Conservation (phyloP, 169 alveolate genomes). For the Plasmodium blacklocki region DNA sequence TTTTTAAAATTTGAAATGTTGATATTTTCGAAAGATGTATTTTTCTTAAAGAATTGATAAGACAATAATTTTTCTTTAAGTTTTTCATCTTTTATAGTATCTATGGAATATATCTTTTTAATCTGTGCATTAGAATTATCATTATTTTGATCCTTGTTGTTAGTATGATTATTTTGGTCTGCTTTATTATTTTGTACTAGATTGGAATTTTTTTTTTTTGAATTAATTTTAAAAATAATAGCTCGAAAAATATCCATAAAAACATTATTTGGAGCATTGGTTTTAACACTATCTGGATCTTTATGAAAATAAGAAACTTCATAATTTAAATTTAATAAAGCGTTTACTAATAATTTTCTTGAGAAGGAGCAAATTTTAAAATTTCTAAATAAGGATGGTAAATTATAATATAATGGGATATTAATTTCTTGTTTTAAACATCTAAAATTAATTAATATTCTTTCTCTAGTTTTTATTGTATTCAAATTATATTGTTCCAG, state of each 20-base stretch:
- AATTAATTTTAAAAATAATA: conserved; percentile 66
- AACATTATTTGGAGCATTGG: conserved; percentile 90
- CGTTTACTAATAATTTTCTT: conserved; percentile 61
- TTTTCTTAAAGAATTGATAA: conserved; percentile 70
- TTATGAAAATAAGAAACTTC: conserved; percentile 92
- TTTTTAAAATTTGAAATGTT: conserved; percentile 29
- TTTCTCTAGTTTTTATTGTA: conserved; percentile 53
- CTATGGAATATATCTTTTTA: conserved; percentile 58
- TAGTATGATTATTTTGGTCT: background rate
- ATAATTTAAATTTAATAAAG: conserved; percentile 87
- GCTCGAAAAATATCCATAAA: conserved; percentile 91
- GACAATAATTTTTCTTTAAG: conserved; percentile 50
- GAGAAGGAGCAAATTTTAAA: conserved; percentile 63
- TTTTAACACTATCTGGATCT: conserved; percentile 92
- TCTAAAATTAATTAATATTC: conserved; percentile 63
- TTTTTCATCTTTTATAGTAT: conserved; percentile 69
- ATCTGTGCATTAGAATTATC: background rate
- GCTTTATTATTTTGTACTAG: background rate
- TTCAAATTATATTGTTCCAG: conserved; percentile 39
- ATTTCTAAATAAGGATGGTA: conserved; percentile 54
- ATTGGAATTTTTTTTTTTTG: conserved; percentile 23
- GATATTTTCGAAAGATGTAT: conserved; percentile 51
- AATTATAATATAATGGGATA: conserved; percentile 69
- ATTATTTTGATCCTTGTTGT: background rate
- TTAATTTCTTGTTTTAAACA: conserved; percentile 70